Conservation (phyloP, 2,329 filamentous ascomycete genomes). For the Esteya vermicola region DNA sequence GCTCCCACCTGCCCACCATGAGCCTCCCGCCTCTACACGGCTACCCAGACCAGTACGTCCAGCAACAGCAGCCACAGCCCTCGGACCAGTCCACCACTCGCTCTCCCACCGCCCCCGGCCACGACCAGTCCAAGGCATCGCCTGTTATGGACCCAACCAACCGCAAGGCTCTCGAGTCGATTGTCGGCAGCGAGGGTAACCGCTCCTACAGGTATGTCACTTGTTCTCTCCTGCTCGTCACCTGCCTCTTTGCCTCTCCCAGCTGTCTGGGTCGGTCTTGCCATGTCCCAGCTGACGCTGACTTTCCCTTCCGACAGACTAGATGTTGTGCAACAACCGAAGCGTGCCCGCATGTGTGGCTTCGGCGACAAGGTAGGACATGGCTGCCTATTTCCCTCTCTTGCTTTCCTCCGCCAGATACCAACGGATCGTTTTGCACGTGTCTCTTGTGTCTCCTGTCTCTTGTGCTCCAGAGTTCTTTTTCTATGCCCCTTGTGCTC, state of each 20-base stretch:
- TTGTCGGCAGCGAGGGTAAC: conserved; percentile 9
- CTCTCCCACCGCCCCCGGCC: conserved; percentile 2
- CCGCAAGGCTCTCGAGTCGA: conserved; percentile 10
- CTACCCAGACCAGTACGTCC: conserved; percentile 9
- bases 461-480: background rate
- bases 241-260: background rate
- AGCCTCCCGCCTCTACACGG: conserved; percentile 7
- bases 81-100: background rate
- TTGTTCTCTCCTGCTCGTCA: background rate
- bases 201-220: conserved; percentile 11
- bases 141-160: conserved; percentile 11
- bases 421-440: background rate
- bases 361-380: conserved; percentile 83
- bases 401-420: background rate
- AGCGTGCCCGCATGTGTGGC: conserved; percentile 92
- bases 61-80: conserved; percentile 4
- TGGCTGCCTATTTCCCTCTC: background rate
- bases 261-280: background rate
- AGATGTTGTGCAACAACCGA: conserved; percentile 76
- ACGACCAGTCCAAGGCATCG: conserved; percentile 5
- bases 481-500: too few species aligned
- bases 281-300: conserved; percentile 2
- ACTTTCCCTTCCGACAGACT: conserved; percentile 31
- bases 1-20: conserved; percentile 8
- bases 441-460: background rate